Base-by-base conservation (phyloP, 2,329 filamentous ascomycete genomes). In the Epichloe sp. region DNA sequence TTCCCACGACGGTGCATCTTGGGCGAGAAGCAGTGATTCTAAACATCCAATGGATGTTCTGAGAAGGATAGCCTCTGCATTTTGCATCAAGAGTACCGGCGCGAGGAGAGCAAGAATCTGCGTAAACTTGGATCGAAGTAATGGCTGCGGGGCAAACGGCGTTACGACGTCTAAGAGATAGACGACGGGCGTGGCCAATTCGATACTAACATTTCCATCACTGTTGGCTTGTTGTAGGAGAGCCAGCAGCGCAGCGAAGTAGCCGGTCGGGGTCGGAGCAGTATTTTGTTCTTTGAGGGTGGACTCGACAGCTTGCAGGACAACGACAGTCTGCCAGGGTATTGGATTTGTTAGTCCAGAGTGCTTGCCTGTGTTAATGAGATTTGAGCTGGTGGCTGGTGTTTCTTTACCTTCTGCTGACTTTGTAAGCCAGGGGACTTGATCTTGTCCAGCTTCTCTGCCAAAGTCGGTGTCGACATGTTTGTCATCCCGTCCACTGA, bases 401-500 rank as follows among this genome's bases (percentile, higher is more conserved):
- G 40, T n/a, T 11, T n/a, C n/a, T 74, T 59, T 73, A 93, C 89
- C 79, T 90, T 88, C 68, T 95, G 83, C 72, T 96, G 90, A 67
- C 87, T 95, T 70, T 97, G 88, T 62, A 96, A 81, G 70, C 95
- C 95, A 52, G 93, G 93, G 65, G 87, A 93, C 71, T 93, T 87
- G 69, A 97, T 96, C 79, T 94, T 96, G 73, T 91, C 87, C 67
- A 98, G 81, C 76, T 89, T 94, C 75, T 95, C 91, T 67, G 86
- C 82, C 63, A 97, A 63, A 57, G 75, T 72, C 60, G 71, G 64
- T 56, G 75, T 72, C 60, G 71, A 64, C 60, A 60, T 58, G 54
- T 55, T 54, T 57, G 60, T 61, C 56, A 58, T 54, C 45, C 60
- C 56, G 58, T 53, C 45, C 44, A 51, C 42, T 44, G 38, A 48